Conservation (phyloP, 768 basidiomycete species). For the Rubroboletus pulcherrimus region DNA sequence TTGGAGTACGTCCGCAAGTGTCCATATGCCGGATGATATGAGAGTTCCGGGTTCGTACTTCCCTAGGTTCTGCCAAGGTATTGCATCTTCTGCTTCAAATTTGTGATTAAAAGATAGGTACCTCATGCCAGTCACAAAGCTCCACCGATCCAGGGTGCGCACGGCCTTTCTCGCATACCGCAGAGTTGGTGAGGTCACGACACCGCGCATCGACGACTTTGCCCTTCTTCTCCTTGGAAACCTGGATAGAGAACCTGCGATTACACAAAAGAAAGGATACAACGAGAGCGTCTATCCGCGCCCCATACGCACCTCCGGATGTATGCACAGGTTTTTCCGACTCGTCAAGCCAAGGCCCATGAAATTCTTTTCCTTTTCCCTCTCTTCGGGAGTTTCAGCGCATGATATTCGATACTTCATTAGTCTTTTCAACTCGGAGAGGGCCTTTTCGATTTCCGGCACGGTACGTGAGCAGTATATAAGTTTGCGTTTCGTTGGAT, state of each 20-base stretch:
- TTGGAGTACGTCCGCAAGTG: conserved; percentile 86
- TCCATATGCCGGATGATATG: conserved; percentile 87
- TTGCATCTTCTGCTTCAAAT: conserved; percentile 1
- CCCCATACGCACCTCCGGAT: conserved; percentile 71
- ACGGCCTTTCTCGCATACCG: conserved; percentile 77
- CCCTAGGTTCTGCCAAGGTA: conserved; percentile 63
- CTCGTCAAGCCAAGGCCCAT: conserved; percentile 91
- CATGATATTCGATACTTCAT: conserved; percentile 80
- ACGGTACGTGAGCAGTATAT: conserved; percentile 99
- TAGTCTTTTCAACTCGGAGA: conserved; percentile 90
- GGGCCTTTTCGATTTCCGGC: conserved; percentile 97
- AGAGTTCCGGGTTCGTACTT: conserved; percentile 76
- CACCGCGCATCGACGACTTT: conserved; percentile 96
- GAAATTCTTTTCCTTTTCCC: conserved; percentile 75
- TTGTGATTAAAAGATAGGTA: conserved; percentile 32
- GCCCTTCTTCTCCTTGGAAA: conserved; percentile 97
- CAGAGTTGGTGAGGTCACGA: conserved; percentile 88
- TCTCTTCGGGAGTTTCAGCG: conserved; percentile 72
- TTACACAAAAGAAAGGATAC: neutral
- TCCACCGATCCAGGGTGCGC: conserved; percentile 87
- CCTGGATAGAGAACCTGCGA: conserved; percentile 41
- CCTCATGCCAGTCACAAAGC: conserved; percentile 95
- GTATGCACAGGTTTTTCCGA: conserved; percentile 93
- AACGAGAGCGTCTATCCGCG: neutral
- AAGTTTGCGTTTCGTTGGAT: conserved; percentile 88